Conservation (phyloP, 306 rosid species). For the Trifolium repens region DNA sequence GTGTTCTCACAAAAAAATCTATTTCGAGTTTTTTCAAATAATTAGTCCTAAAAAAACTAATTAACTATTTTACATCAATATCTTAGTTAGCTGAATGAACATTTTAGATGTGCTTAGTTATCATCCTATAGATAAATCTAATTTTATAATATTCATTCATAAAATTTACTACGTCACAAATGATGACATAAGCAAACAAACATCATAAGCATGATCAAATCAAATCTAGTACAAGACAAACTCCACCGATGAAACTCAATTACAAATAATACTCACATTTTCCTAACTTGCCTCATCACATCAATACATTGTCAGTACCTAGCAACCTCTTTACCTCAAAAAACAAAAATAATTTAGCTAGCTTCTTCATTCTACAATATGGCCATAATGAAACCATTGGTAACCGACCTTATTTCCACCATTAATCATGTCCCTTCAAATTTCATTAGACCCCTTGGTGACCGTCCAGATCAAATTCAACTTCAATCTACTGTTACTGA, state of each 20-base stretch:
- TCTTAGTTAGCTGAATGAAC: too few species aligned
- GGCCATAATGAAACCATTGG: conserved; percentile 23
- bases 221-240: neutral
- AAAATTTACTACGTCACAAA: neutral
- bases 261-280: neutral
- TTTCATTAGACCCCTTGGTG: conserved; percentile 39
- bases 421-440: conserved; percentile 40
- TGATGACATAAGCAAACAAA: neutral
- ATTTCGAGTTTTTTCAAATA: too few species aligned
- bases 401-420: conserved; percentile 42
- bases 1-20: too few species aligned
- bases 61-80: too few species aligned
- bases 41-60: too few species aligned
- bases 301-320: neutral
- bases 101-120: too few species aligned
- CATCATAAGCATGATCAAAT: neutral
- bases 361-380: neutral
- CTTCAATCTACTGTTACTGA: neutral
- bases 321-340: neutral
- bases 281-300: neutral
- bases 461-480: conserved; percentile 41
- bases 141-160: too few species aligned
- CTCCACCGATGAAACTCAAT: neutral
- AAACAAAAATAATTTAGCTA: neutral
- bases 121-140: too few species aligned